These are phyloP conservation scores for Medicago arabica DNA, from an alignment of 306 rosid genomes.

Conservation along the genomic window DNA sequence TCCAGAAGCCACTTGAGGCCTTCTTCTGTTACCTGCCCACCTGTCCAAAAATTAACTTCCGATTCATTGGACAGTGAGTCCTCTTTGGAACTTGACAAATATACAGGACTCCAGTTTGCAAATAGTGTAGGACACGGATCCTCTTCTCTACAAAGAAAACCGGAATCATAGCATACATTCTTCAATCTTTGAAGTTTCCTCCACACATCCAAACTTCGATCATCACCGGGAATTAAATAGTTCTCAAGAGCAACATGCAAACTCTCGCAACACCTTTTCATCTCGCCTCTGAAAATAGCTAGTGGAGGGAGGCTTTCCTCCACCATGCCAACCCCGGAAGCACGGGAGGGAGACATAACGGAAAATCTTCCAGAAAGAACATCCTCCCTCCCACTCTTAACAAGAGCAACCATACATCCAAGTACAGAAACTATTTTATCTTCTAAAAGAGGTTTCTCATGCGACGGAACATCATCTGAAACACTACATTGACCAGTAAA, in stretches of 20 bases:
- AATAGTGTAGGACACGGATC: constrained; percentile 71
- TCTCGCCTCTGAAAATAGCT: constrained; percentile 77
- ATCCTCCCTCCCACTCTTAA: constrained; percentile 76
- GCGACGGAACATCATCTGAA: constrained; percentile 65
- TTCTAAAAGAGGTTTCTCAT: constrained; percentile 74
- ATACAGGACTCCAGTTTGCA: constrained; percentile 86
- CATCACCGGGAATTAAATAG: constrained; percentile 65
- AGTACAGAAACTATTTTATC: constrained; percentile 91
- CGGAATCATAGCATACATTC: constrained; percentile 92
- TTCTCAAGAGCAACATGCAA: constrained; percentile 90
- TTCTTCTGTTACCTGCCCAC: constrained; percentile 98
- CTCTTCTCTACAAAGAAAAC: constrained; percentile 72
- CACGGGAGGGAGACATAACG: constrained; percentile 47
- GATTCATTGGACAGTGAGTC: constrained; percentile 54
- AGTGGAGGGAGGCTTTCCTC: constrained; percentile 86
- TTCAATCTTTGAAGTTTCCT: constrained; percentile 90
- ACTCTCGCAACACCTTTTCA: constrained; percentile 97
- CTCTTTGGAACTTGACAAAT: constrained; percentile 57
- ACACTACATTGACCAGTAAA: constrained; percentile 80
- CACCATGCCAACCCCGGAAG: constrained; percentile 42
- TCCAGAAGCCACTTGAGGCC: constrained; percentile 80
- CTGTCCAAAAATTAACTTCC: constrained; percentile 83
- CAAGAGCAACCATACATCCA: constrained; percentile 81
- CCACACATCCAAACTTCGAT: constrained; percentile 76
- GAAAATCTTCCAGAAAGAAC: constrained; percentile 85